Evolutionary conservation across 1,284 basidiomycete genomes (phyloP).

Genomic region (Ganoderma lucidum): DNA sequence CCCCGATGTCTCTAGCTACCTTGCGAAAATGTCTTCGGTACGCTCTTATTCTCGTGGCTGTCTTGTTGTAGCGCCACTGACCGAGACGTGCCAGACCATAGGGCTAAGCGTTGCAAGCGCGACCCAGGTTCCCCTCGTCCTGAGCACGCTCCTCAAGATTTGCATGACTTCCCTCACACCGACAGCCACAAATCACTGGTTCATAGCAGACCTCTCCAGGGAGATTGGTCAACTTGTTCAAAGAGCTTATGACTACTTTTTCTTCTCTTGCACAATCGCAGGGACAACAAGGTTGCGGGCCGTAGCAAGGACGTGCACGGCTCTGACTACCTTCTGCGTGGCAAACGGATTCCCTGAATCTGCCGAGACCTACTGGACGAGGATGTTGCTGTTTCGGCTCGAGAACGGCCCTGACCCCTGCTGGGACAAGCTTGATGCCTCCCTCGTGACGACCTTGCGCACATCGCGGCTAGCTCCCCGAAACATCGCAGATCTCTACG

Average conservation of each 20-base stretch:
- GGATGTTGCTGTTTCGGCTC: conserved; percentile 43
- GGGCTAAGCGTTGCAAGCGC: conserved; percentile 19
- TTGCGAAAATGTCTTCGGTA: conserved; percentile 15
- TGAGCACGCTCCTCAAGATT: conserved; percentile 54
- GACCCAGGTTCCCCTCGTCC: conserved; percentile 52
- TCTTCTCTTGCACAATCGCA: conserved; percentile 49
- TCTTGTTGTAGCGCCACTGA: background rate
- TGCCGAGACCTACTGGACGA: conserved; percentile 39
- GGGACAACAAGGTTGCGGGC: conserved; percentile 47
- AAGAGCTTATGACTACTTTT: conserved; percentile 54
- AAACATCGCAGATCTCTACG: conserved; percentile 41
- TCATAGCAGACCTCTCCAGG: conserved; percentile 55
- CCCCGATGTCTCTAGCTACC: conserved; percentile 1
- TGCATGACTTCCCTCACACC: conserved; percentile 50
- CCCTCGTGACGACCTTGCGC: conserved; percentile 26
- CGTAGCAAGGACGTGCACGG: conserved; percentile 49
- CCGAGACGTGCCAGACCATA: background rate
- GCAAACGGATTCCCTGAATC: conserved; percentile 35
- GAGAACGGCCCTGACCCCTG: conserved; percentile 33
- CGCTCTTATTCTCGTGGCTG: background rate
- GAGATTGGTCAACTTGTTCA: conserved; percentile 49
- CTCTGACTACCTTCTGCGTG: conserved; percentile 34
- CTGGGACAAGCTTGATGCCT: conserved; percentile 36
- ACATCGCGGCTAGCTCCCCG: conserved; percentile 30
- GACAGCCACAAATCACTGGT: conserved; percentile 52